Conservation (phyloP, 2,329 filamentous ascomycete species). For the Arachnopeziza araneosa region DNA sequence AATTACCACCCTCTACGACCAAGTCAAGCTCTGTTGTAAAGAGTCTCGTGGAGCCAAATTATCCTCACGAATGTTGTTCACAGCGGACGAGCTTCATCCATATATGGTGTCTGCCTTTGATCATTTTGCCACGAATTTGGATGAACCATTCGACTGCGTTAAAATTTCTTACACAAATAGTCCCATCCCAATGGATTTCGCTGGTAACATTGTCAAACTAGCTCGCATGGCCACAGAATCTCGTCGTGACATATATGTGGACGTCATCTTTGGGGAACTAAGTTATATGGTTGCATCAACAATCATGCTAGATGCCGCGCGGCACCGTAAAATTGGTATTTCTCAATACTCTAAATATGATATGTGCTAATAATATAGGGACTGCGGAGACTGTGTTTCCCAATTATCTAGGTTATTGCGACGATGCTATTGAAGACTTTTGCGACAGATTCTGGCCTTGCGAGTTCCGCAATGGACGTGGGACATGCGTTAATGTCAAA, state of each 20-base stretch:
- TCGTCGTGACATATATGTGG: too few species aligned
- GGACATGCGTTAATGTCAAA: slow-evolving; percentile 3
- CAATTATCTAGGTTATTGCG: neutral
- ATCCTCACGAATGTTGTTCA: slow-evolving; percentile 2
- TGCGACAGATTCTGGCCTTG: neutral
- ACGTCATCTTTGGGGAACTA: too few species aligned
- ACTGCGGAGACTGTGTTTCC: too few species aligned
- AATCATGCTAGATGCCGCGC: too few species aligned
- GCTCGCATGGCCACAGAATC: too few species aligned
- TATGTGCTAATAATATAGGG: neutral
- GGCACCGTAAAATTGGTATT: too few species aligned
- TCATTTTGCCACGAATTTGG: slow-evolving; percentile 7
- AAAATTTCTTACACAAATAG: slow-evolving; percentile 5
- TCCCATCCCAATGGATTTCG: slow-evolving; percentile 12
- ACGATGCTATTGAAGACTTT: neutral
- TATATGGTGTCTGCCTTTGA: slow-evolving; percentile 11
- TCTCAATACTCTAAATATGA: too few species aligned
- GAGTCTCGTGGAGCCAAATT: neutral
- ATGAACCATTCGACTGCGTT: slow-evolving; percentile 10
- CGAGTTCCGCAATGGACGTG: neutral
- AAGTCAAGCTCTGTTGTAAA: neutral
- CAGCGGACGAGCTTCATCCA: slow-evolving; percentile 3
- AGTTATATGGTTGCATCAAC: too few species aligned
- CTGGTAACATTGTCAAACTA: neutral
- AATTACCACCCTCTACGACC: too few species aligned